Percentiles rank a stretch among this genome's conserved stretches.
These are phyloP conservation scores for Dryas integrifolia DNA, from an alignment of 331 rosid genomes.

Conservation along the genomic window DNA sequence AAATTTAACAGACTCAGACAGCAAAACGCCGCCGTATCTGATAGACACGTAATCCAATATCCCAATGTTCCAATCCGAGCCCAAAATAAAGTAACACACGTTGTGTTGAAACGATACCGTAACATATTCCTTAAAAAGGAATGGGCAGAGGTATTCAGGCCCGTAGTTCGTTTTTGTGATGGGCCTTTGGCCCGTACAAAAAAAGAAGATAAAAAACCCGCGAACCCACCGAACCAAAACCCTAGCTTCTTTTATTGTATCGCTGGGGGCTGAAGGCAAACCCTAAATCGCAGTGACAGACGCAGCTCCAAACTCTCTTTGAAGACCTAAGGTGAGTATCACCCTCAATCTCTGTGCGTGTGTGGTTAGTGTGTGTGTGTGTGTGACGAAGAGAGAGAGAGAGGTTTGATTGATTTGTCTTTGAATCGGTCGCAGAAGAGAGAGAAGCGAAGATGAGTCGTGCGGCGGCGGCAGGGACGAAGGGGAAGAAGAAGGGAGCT, in stretches of 20 bases:
- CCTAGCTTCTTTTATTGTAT: constrained; percentile 7
- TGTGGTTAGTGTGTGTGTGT: too few species aligned
- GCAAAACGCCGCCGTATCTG: too few species aligned
- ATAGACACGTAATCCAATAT: too few species aligned
- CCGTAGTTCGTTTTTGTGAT: not conserved
- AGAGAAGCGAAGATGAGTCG: constrained; percentile 52
- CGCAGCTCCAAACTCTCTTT: too few species aligned
- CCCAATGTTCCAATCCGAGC: too few species aligned
- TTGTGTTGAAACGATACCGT: too few species aligned
- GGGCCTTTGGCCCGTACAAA: not conserved
- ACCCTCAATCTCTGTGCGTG: not conserved
- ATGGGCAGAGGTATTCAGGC: not conserved
- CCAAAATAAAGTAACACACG: too few species aligned
- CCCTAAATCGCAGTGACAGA: too few species aligned
- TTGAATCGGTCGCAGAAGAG: constrained; percentile 11
- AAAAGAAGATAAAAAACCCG: not conserved
- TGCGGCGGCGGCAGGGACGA: constrained; percentile 42
- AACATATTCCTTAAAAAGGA: not conserved
- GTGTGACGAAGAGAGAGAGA: not conserved
- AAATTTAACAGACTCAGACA: not conserved
- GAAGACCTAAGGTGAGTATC: too few species aligned
- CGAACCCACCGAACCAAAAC: constrained; percentile 7
- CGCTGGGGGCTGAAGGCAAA: too few species aligned
- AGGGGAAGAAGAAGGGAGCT: constrained; percentile 94
- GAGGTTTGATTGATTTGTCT: not conserved